Percentiles rank a stretch among this genome's conserved stretches.
These are phyloP conservation scores for Populus hybrid DNA, from an alignment of 441 rosid species.

Conservation along the genomic window DNA sequence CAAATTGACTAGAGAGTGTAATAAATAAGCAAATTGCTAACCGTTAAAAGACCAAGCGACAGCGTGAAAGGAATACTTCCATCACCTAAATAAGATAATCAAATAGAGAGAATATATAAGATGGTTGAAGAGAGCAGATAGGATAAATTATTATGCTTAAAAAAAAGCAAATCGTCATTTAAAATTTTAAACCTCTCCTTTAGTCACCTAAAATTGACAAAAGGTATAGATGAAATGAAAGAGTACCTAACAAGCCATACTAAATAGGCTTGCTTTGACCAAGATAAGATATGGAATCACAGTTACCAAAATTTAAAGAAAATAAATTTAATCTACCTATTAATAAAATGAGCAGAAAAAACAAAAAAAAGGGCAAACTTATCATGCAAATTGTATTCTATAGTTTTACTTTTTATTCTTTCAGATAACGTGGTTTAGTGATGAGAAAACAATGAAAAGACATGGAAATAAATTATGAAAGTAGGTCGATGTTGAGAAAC, in stretches of 20 bases:
- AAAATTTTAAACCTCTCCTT: background rate
- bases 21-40: constrained; percentile 28
- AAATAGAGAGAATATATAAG: constrained; percentile 6
- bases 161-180: background rate
- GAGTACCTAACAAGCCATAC: background rate
- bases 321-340: background rate
- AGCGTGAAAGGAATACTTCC: constrained; percentile 71
- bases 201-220: background rate
- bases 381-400: background rate
- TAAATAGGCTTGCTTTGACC: background rate
- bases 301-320: background rate
- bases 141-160: background rate
- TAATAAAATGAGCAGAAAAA: background rate
- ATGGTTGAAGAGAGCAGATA: background rate
- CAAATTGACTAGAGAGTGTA: background rate
- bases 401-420: background rate
- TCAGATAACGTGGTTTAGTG: background rate
- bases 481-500: constrained; percentile 19
- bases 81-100: constrained; percentile 60
- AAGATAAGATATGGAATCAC: background rate
- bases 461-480: constrained; percentile 8
- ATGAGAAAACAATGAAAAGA: background rate
- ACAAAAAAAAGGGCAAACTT: background rate
- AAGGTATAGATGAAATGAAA: background rate
- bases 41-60: constrained; percentile 80